phyloP scores from a whole-genome alignment of 2,329 filamentous ascomycete species.

The Penicillium sp. region DNA sequence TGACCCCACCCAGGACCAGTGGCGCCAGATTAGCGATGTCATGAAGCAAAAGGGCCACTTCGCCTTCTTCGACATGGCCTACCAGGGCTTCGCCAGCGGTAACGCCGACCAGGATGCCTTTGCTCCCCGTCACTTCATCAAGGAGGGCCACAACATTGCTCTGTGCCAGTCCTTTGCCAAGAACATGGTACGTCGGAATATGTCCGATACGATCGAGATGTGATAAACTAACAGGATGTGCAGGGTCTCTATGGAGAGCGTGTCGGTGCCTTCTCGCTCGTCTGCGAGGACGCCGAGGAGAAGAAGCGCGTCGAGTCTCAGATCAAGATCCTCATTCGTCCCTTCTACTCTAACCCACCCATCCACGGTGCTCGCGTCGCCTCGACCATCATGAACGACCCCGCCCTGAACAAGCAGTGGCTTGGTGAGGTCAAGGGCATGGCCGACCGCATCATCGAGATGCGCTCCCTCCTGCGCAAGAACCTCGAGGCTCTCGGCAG shows the following conservation, averaged over 20 bases:
- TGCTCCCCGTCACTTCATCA: constrained; percentile 86
- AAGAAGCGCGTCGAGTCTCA: constrained; percentile 95
- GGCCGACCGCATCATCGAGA: constrained; percentile 98
- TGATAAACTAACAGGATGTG: not conserved
- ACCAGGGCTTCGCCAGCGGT: constrained; percentile 95
- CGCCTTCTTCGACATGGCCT: constrained; percentile 99
- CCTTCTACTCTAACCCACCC: constrained; percentile 96
- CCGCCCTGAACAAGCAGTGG: constrained; percentile 86
- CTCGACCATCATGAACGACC: constrained; percentile 81
- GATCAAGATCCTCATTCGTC: constrained; percentile 95
- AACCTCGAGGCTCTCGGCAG: constrained; percentile 93
- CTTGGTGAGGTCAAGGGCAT: constrained; percentile 94
- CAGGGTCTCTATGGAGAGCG: constrained; percentile 97
- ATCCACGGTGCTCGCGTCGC: constrained; percentile 95
- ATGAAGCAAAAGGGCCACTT: constrained; percentile 85
- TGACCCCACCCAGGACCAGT: constrained; percentile 87
- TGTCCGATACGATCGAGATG: not conserved
- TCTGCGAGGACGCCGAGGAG: constrained; percentile 79
- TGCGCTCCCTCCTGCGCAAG: constrained; percentile 89
- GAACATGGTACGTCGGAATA: constrained; percentile 72
- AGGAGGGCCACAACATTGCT: constrained; percentile 82
- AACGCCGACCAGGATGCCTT: constrained; percentile 91
- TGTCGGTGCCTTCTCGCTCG: constrained; percentile 91
- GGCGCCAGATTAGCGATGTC: constrained; percentile 80
- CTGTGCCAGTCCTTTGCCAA: constrained; percentile 95